Conservation (phyloP, 805 yeast genomes). For the Metschnikowia koreensis region DNA sequence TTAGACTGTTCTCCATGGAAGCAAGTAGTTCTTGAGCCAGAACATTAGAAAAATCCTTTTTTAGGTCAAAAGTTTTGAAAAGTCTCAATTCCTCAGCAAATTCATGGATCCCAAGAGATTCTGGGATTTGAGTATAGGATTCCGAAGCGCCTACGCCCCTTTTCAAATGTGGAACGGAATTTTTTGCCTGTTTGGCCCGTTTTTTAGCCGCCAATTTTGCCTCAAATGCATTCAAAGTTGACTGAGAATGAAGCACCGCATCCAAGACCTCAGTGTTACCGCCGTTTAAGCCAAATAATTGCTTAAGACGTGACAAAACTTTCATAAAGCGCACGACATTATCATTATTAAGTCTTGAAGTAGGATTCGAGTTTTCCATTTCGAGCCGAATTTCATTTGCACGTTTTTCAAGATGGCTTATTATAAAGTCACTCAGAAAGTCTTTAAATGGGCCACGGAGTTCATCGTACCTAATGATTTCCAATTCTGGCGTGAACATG, state of each 20-base stretch:
- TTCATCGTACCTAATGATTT: slow-evolving; percentile 14
- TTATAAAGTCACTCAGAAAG: slow-evolving; percentile 7
- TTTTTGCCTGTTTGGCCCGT: neutral
- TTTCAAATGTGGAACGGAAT: neutral
- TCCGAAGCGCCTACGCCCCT: slow-evolving; percentile 1
- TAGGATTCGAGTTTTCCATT: slow-evolving; percentile 2
- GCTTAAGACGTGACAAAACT: slow-evolving; percentile 10
- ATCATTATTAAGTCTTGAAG: slow-evolving; percentile 10
- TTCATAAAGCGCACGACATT: slow-evolving; percentile 15
- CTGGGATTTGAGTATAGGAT: slow-evolving; percentile 17
- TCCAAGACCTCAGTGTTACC: slow-evolving; percentile 19
- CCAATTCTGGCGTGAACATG: slow-evolving; percentile 17
- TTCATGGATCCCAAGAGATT: slow-evolving; percentile 11
- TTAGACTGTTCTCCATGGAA: slow-evolving; percentile 2
- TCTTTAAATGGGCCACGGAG: slow-evolving; percentile 12
- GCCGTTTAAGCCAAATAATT: slow-evolving; percentile 15
- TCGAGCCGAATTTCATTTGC: slow-evolving; percentile 15
- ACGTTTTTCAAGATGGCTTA: slow-evolving; percentile 10
- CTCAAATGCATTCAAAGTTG: slow-evolving; percentile 12
- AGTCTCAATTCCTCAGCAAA: slow-evolving; percentile 8
- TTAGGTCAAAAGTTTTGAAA: slow-evolving; percentile 8
- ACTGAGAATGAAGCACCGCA: slow-evolving; percentile 16
- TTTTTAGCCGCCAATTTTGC: slow-evolving; percentile 12
- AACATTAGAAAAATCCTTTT: slow-evolving; percentile 2
- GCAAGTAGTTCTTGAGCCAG: slow-evolving; percentile 8